phyloP scores from a whole-genome alignment of 768 basidiomycete genomes.

The Calocera viscosa region DNA sequence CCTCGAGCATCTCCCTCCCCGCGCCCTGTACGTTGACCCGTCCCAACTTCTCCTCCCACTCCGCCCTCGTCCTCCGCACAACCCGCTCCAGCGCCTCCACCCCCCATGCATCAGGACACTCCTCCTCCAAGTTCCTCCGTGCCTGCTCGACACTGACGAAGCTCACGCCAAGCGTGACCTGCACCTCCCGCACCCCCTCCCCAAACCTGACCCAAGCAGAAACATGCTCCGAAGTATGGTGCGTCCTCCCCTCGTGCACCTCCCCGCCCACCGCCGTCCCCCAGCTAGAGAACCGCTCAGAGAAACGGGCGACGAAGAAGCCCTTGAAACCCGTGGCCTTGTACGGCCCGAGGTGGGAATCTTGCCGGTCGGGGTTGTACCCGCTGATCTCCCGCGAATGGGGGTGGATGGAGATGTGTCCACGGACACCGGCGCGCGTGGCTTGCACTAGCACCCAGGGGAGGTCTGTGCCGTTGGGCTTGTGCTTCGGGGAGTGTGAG shows the following conservation, averaged over 20 bases:
- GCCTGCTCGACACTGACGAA: constrained; percentile 65
- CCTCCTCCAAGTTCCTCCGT: constrained; percentile 37
- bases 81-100: constrained; percentile 41
- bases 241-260: constrained; percentile 32
- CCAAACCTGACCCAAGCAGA: constrained; percentile 30
- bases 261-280: constrained; percentile 37
- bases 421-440: constrained; percentile 48
- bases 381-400: constrained; percentile 43
- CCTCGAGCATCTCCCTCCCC: constrained; percentile 34
- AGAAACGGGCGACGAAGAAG: constrained; percentile 35
- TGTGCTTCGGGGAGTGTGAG: too few species aligned
- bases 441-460: constrained; percentile 60
- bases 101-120: constrained; percentile 31
- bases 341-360: constrained; percentile 51
- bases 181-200: constrained; percentile 28
- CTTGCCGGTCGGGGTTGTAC: constrained; percentile 55
- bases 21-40: constrained; percentile 41
- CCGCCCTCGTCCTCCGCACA: constrained; percentile 34
- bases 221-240: constrained; percentile 40
- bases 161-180: constrained; percentile 54
- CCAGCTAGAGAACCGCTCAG: constrained; percentile 31
- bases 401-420: constrained; percentile 40
- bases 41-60: constrained; percentile 49
- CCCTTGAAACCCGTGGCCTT: constrained; percentile 29
- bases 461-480: constrained; percentile 19